Conservation (phyloP, 495 filamentous ascomycete species). For the Tuber brumale region DNA sequence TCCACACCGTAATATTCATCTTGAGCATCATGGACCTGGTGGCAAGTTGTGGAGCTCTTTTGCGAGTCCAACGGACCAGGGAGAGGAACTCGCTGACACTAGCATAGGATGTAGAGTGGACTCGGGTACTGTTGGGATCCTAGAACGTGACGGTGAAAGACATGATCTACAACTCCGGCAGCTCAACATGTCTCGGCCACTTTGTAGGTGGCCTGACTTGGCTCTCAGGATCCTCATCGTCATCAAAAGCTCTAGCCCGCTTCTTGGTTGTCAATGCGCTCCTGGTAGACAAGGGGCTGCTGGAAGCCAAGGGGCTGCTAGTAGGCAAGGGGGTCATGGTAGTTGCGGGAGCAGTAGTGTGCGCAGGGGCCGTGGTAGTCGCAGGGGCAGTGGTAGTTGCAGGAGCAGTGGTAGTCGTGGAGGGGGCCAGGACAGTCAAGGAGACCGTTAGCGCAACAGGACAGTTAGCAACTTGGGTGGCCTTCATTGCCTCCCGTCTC, state of each 20-base stretch:
- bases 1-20: neutral
- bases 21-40: neutral
- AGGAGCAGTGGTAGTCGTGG: no score
- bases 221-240: neutral
- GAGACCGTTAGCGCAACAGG: accelerated
- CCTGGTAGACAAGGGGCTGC: no score
- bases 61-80: neutral
- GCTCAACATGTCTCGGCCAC: neutral
- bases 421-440: no score
- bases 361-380: no score
- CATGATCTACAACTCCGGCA: neutral
- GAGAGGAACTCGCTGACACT: neutral
- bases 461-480: no score
- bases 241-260: neutral
- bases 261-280: neutral
- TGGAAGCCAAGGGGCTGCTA: no score
- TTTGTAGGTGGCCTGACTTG: neutral
- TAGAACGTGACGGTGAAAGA: neutral
- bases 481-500: neutral
- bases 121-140: neutral
- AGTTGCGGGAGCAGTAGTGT: no score
- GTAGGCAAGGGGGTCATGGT: no score
- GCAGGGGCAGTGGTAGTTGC: no score
- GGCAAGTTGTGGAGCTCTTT: neutral
- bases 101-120: neutral